Base-by-base conservation (phyloP, 2,329 filamentous ascomycete species). In the Lecanicillium sp. region DNA sequence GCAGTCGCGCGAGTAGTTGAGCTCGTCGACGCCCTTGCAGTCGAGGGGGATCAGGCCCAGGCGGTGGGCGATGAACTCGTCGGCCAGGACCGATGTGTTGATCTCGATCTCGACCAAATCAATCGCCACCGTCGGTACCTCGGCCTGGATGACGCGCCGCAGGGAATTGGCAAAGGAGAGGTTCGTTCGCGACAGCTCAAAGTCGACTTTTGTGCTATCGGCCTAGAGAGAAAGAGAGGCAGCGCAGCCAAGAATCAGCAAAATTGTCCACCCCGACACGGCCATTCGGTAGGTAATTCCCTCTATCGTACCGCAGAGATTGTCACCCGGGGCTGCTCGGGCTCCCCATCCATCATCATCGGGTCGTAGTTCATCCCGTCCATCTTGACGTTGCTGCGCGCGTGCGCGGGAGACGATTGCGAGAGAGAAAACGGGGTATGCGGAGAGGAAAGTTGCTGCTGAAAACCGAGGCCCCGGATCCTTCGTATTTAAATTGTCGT, bases 31-130 rank as follows among this genome's bases (percentile, higher is more conserved):
- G 62, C 87, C 86, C 61, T 87, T 87, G 50, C 88, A 87, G 64
- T 86, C 84, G 40, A 98, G 80, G 1, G 93, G 93, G 49, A 97
- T 83, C 39, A 97, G 81, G 26, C 93, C 91, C 12, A 98, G 78
- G 38, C 91, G 86, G 68, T 97, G 91, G 41, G 88, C 86, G 56
- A 98, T 84, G 67, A 97, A 95, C 68, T 98, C 91, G 68, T 98
- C 91, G 52, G 91, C 87, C 12, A 97, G 81, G 4, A 96, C 90
- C n/a, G 90, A 94, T 50, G 86, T 95, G 74, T 98, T 98, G 60
- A 78, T 79, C 62, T 94, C 84, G 55, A 98, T 84, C 67, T 97
- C 89, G 54, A 97, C 90, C 12, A 95, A 79, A 62, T 98, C 91
- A 66, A 97, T 90, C 54, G 93, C 90, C 59, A 97, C 83, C 20